Evolutionary conservation across 257 asterid genomes (phyloP), one percentile per base, ranked within the genome.

Genomic region (Linderniella brevidens): DNA sequence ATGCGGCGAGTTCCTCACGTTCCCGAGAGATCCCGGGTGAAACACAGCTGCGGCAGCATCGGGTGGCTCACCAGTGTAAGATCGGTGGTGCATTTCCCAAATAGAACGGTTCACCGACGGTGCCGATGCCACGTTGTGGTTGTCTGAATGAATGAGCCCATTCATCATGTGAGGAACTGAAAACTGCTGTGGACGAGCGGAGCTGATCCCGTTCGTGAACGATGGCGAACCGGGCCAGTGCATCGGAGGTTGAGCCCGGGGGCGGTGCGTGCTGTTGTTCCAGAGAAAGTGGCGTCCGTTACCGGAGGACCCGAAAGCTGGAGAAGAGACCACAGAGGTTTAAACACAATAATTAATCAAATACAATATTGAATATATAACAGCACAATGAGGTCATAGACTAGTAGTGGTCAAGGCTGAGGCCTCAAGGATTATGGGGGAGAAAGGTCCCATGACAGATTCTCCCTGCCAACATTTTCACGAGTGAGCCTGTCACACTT

Each of bases 11-110:
- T 64, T 79, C 42, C 86, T 72, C 70, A 76, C 66, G 69, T 72
- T 88, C 54, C 94, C 96, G 54, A 85, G 86, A 46, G 96, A 85
- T 59, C 96, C 94, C 18, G 94, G 94, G 64, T 85, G 92, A 56
- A 84, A 77, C 46, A 66, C 79, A 58, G 93, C n/a, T n/a, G n/a
- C n/a, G n/a, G n/a, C 59, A 63, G 85, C 77, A 69, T 84, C 98
- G 13, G 92, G 84, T 48, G 98, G 79, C 48, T 85, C 94, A 60
- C 79, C 93, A 11, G 82, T 67, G 63, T 72, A 88, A 32, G 76
- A 66, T 45, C 66, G 77, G 17, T 79, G 77, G 17, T 79, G 69
- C 60, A 92, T 77, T 41, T 81, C 98, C 98, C 96, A 81, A 12
- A 78, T 64, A 63, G 93, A 72, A 51, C 67, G 80, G 69, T 85